phyloP scores from a whole-genome alignment of 2,329 filamentous ascomycete species.

The Annulohypoxylon truncatum region DNA sequence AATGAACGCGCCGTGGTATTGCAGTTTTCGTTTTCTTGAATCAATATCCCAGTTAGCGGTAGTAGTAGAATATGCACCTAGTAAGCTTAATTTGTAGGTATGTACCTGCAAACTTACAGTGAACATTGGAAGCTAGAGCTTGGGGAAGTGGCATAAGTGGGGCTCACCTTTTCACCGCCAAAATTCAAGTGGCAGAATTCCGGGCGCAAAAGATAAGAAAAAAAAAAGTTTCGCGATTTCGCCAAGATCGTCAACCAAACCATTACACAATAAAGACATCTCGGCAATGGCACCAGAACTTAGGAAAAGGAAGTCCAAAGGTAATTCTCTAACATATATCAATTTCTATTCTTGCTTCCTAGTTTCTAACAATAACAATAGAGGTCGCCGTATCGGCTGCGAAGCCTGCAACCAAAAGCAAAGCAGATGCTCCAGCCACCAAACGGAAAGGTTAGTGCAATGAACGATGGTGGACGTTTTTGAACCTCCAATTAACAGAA shows the following conservation, averaged over 20 bases:
- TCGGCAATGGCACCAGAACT: constrained; percentile 60
- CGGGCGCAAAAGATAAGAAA: constrained; percentile 33
- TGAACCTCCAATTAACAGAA: constrained; percentile 40
- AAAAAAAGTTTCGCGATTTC: constrained; percentile 20
- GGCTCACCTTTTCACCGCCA: constrained; percentile 45
- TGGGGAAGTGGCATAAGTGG: constrained; percentile 26
- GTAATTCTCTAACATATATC: constrained; percentile 30
- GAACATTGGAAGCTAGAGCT: not conserved
- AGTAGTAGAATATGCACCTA: not conserved
- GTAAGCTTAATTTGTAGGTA: not conserved
- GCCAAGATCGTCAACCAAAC: constrained; percentile 12
- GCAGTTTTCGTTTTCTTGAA: not conserved
- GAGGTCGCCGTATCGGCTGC: constrained; percentile 49
- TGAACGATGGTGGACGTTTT: not conserved
- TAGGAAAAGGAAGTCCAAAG: constrained; percentile 53
- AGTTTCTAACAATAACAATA: constrained; percentile 21
- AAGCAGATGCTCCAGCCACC: constrained; percentile 39
- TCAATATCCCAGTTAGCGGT: not conserved
- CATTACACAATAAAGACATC: constrained; percentile 8
- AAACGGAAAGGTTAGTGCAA: constrained; percentile 54
- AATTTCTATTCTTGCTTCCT: not conserved
- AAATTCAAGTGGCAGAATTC: constrained; percentile 49
- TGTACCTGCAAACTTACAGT: constrained; percentile 8
- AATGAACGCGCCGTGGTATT: not conserved
- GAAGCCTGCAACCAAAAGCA: constrained; percentile 53